Percentiles rank a stretch among this genome's conserved stretches.
Conservation (phyloP, 257 asterid genomes). For the Solanum bulbocastanum region DNA sequence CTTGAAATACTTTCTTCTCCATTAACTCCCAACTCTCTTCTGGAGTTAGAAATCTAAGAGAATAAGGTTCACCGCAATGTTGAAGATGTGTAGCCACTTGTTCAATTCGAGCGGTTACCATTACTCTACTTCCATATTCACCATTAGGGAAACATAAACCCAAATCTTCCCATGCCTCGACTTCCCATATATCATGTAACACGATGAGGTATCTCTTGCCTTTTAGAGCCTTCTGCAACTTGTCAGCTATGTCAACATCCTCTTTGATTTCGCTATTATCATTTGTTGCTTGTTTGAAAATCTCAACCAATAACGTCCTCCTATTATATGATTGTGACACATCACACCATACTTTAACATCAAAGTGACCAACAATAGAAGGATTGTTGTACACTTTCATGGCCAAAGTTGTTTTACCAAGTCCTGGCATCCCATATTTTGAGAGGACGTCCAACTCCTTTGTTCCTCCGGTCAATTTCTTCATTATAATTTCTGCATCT, state of each 20-base stretch:
- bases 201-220: neutral
- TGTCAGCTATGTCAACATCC: neutral
- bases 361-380: neutral
- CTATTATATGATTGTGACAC: neutral
- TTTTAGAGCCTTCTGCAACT: neutral
- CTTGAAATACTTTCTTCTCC: neutral
- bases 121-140: neutral
- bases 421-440: neutral
- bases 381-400: neutral
- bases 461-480: neutral
- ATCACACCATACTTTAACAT: neutral
- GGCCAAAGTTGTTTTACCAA: neutral
- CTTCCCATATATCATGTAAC: neutral
- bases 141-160: neutral
- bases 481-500: neutral
- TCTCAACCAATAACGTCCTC: neutral
- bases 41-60: neutral
- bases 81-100: neutral
- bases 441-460: neutral
- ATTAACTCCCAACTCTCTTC: neutral
- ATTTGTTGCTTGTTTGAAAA: neutral
- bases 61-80: neutral
- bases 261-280: fast-evolving
- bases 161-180: neutral
- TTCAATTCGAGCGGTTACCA: neutral